Evolutionary conservation across 306 rosid genomes (phyloP), one percentile per base, ranked within the genome.

Genomic region (Lithocarpus polystachyus): DNA sequence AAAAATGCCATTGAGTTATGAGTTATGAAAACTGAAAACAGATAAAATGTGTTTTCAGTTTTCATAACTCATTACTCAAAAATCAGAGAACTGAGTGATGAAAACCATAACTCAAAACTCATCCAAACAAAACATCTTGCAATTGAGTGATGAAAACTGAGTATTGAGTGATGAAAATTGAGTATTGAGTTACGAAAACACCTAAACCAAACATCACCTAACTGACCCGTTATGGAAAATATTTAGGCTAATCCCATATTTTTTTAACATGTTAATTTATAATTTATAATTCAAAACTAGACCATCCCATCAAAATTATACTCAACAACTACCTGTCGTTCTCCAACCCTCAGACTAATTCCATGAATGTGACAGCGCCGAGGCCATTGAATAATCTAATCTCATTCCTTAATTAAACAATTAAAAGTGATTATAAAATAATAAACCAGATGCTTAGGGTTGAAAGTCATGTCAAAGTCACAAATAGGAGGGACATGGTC

Each of bases 401-500:
- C 22, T 17, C 56, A 48, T 48, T 48, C 14, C 5, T 12, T 10
- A 48, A 72, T 48, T 68, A 77, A 79, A 40, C 33, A 43, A 18
- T 8, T 68, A 59, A 82, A 80, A 22, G 53, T 77, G 31, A 70
- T 62, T 67, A 79, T 77, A 52, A 75, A 72, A 35, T 77, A 78
- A 69, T 48, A 20, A 72, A 33, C 43, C 57, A 77, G 81, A 82
- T 83, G 86, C 81, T 81, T 73, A 56, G 55, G 31, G 57, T 56
- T 74, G 59, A 37, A 77, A 74, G 56, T 48, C 51, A 26, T 55
- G 75, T 80, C 22, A 73, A 31, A 68, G 43, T 59, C 72, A 70
- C 56, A 62, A 62, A 73, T 31, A 56, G 56, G 35, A n/a, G 13
- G 75, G 75, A 43, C 7, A 33, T 72, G 86, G 93, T 87, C 88